phyloP scores from a whole-genome alignment of 2,329 filamentous ascomycete genomes.

The Ophiostoma ulmi region DNA sequence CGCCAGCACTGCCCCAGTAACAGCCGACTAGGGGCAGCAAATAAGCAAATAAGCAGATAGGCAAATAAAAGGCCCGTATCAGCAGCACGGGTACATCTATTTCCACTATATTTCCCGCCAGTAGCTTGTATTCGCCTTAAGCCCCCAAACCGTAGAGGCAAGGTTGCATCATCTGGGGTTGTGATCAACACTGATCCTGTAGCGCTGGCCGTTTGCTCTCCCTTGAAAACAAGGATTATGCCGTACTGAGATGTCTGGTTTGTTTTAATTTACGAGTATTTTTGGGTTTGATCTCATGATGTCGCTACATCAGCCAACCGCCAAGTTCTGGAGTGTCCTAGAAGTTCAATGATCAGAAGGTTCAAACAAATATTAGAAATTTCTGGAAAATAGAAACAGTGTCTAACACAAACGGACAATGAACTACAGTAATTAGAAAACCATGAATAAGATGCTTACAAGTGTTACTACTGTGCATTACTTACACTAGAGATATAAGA shows the following conservation, averaged over 20 bases:
- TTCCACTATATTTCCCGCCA: neutral
- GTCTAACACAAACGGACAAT: no score
- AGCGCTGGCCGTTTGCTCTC: neutral
- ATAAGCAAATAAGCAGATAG: neutral
- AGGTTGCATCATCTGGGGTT: slow-evolving; percentile 5
- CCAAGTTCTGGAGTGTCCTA: neutral
- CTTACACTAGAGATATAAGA: neutral
- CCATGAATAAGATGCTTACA: no score
- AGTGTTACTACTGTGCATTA: neutral
- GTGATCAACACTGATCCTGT: neutral
- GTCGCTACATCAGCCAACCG: neutral
- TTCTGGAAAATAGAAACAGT: no score
- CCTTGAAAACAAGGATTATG: neutral
- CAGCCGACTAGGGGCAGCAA: slow-evolving; percentile 6
- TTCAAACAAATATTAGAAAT: no score
- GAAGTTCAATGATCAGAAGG: no score
- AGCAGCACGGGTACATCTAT: neutral
- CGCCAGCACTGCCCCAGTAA: slow-evolving; percentile 15
- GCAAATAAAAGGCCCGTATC: neutral
- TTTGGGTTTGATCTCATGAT: neutral
- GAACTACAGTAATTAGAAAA: no score
- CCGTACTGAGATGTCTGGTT: neutral
- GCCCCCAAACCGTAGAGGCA: neutral
- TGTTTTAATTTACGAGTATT: neutral
- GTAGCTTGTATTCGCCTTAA: neutral